Base-by-base conservation (phyloP, 116 monocot genomes). In the Phalaenopsis hybrid region DNA sequence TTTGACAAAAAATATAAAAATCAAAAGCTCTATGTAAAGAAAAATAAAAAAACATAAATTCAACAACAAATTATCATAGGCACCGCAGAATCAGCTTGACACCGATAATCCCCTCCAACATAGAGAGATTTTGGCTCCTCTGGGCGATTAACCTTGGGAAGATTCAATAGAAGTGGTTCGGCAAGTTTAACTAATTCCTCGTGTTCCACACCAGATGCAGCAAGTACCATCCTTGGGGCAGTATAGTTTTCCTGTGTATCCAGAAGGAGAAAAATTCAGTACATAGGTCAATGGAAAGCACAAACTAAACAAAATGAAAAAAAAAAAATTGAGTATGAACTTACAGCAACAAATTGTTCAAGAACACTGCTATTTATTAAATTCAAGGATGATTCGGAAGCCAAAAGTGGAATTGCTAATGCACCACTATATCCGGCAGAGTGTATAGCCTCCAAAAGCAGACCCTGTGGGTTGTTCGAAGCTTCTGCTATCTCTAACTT, bases 121-220 rank as follows among this genome's bases (percentile, higher is more conserved):
- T 94, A 97, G 16, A 90, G 83, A 76, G 94, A 94, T 80, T 87
- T 93, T 77, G 94, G 92, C 65, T 88, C 90, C 72, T 87, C 85
- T 44, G 88, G 81, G 45, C 78, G 79, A 68, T 88, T 31, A 12
- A 84, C 92, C 74, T 85, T 90, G 5, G 90, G 92, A 78, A 98
- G 93, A 58, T 98, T 94, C 52, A 86, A 89, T 50, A 98, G 75
- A 77, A 98, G 95, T 68, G 98, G 90, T 79, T 93, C 95, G 67
- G 93, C 91, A 83, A 91, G 79, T 61, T 90, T 90, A 11, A 98
- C 79, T 4, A 98, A 82, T 44, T 94, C 93, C 46, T 94, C 95
- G 85, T 98, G 97, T 12, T 94, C 95, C 74, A 98, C 98, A 81
- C 98, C 98, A 43, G 92, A 93, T 82, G 93, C 98, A 28, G 98